phyloP scores from a whole-genome alignment of 306 rosid species.

The Dalbergia oliveri region DNA sequence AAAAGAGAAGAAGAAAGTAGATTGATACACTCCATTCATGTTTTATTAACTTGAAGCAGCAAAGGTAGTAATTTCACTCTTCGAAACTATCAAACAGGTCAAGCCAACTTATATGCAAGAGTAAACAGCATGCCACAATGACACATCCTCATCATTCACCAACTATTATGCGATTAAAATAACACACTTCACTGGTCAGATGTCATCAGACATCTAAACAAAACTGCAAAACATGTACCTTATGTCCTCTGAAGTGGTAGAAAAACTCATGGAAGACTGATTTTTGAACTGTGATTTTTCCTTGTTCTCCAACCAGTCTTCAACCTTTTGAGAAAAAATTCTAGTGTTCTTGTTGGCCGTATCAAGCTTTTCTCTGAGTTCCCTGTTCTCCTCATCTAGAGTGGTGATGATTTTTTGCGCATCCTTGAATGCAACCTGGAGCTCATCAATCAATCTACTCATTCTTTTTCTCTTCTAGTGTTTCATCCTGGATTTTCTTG shows the following conservation, averaged over 20 bases:
- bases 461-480: slow-evolving; percentile 64
- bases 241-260: slow-evolving; percentile 44
- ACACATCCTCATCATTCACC: slow-evolving; percentile 14
- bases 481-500: slow-evolving; percentile 73
- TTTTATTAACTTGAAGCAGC: slow-evolving; percentile 31
- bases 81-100: slow-evolving; percentile 31
- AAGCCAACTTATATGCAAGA: slow-evolving; percentile 32
- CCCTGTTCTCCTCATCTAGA: slow-evolving; percentile 67
- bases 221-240: slow-evolving; percentile 56
- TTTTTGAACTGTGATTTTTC: slow-evolving; percentile 43
- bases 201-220: slow-evolving; percentile 33
- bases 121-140: neutral
- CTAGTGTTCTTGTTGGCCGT: slow-evolving; percentile 53
- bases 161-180: slow-evolving; percentile 10
- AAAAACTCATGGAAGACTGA: slow-evolving; percentile 43
- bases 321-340: slow-evolving; percentile 67
- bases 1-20: slow-evolving; percentile 15
- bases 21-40: slow-evolving; percentile 12
- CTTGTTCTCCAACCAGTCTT: slow-evolving; percentile 64
- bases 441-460: slow-evolving; percentile 62
- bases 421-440: slow-evolving; percentile 60
- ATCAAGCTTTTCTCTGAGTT: slow-evolving; percentile 63
- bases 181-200: slow-evolving; percentile 13
- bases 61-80: slow-evolving; percentile 28
- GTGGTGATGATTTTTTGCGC: slow-evolving; percentile 52